Percentiles rank a stretch among this genome's conserved stretches.
Evolutionary conservation across 306 rosid genomes (phyloP).

Genomic region (Inga oerstediana): DNA sequence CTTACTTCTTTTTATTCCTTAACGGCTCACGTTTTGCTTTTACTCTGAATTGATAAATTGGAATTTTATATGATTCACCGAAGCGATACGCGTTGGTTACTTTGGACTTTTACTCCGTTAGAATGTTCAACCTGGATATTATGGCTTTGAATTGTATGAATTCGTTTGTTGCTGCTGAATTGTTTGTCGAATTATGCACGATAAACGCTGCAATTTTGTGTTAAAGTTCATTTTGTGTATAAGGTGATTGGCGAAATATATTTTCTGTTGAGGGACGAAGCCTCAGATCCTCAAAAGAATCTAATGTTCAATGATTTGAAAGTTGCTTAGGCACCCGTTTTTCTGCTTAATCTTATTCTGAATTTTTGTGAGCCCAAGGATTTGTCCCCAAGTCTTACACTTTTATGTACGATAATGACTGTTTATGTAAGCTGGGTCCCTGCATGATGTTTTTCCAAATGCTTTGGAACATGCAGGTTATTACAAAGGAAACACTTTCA

Average conservation of each 20-base stretch:
- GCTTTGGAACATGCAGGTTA: slow-evolving; percentile 46
- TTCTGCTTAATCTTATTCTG: background rate
- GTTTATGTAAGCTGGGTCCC: background rate
- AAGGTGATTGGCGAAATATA: background rate
- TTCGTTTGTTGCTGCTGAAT: background rate
- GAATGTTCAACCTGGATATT: too few species aligned
- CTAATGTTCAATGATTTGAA: background rate
- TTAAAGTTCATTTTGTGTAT: too few species aligned
- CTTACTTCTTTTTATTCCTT: background rate
- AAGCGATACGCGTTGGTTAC: too few species aligned
- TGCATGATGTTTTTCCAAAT: background rate
- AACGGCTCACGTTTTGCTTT: background rate
- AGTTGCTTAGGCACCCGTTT: background rate
- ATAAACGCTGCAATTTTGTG: background rate
- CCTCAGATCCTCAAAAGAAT: background rate
- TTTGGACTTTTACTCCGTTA: too few species aligned
- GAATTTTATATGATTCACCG: background rate
- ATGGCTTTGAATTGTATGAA: too few species aligned
- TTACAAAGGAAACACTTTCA: slow-evolving; percentile 71
- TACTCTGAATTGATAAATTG: too few species aligned
- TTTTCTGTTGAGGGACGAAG: background rate
- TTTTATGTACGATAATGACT: too few species aligned
- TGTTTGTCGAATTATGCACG: background rate
- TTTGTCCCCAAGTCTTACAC: too few species aligned
- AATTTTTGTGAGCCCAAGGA: background rate